Evolutionary conservation across 257 asterid genomes (phyloP), one percentile per base, ranked within the genome.

Genomic region (Scutellaria barbata): DNA sequence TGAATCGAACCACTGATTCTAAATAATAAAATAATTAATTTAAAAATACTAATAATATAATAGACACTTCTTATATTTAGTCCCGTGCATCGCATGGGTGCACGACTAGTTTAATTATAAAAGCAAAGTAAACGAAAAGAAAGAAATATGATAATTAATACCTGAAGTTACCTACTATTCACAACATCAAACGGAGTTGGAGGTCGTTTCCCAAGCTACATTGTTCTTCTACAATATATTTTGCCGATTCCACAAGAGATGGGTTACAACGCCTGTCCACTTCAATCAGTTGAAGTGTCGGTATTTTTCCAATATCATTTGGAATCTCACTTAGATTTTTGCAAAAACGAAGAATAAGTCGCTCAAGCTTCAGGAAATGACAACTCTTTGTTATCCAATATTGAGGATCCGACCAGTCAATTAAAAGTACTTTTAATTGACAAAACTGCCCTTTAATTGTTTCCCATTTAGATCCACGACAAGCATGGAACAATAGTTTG

Each of bases 261-360:
- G 7, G 8, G 61, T n/a, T 55, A 39, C 66, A 3, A 65, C 16
- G n/a, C 6, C 42, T 46, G 59, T 35, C n/a, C n/a, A 75, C 35
- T 64, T 71, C 69, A 11, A 76, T 69, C 56, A 54, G 13, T 30
- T 56, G 13, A 37, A 77, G 74, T 0, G 78, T 77, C 10, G 73
- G 45, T 9, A 66, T 66, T 2, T 78, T 72, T 13, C 76, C 79
- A 6, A 74, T 46, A 5, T 14, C 65, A 14, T 13, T 3, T 0
- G 82, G 82, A 12, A 78, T 68, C 69, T 52, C 73, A 20, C 8
- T 33, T 17, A 77, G 68, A 3, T 2, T 14, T 0, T 4, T 0
- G 69, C 81, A 71, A 0, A 1, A 0, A 0, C 20, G 3, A 5
- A 71, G 39, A 12, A 41, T 1, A 10, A 77, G 6, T 37, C 14